Percentiles rank a stretch among this genome's conserved stretches.
phyloP scores from a whole-genome alignment of 345 rosid species.

The Melaleuca alternifolia region DNA sequence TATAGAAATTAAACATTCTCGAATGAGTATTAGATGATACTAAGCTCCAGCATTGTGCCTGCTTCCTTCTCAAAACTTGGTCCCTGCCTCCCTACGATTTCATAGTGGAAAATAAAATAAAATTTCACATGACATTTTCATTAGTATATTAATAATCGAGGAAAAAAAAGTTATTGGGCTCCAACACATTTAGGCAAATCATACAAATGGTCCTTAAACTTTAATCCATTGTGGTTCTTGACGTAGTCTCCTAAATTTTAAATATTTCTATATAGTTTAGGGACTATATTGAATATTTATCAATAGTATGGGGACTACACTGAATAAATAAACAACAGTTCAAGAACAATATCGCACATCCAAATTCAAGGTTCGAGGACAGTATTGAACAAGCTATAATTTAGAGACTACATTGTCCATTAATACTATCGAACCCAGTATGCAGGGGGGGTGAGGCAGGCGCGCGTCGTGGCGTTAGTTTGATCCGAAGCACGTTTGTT shows the following conservation, averaged over 20 bases:
- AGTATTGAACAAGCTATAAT: accelerated
- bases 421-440: too few relatives aligned
- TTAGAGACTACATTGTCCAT: accelerated
- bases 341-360: too few relatives aligned
- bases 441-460: not conserved
- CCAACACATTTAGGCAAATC: not conserved
- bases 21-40: not conserved
- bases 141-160: accelerated
- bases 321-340: too few relatives aligned
- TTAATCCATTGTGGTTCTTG: not conserved
- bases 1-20: not conserved
- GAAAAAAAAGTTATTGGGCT: accelerated
- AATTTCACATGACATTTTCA: not conserved
- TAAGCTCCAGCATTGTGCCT: not conserved
- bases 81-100: not conserved
- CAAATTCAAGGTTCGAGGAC: accelerated
- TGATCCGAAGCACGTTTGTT: not conserved
- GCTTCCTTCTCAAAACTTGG: not conserved
- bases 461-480: accelerated
- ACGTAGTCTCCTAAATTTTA: not conserved
- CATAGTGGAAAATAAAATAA: not conserved
- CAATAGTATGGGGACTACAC: accelerated
- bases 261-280: not conserved
- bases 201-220: accelerated
- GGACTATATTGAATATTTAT: accelerated